phyloP scores from a whole-genome alignment of 345 rosid genomes.

The Arabis alpina region DNA sequence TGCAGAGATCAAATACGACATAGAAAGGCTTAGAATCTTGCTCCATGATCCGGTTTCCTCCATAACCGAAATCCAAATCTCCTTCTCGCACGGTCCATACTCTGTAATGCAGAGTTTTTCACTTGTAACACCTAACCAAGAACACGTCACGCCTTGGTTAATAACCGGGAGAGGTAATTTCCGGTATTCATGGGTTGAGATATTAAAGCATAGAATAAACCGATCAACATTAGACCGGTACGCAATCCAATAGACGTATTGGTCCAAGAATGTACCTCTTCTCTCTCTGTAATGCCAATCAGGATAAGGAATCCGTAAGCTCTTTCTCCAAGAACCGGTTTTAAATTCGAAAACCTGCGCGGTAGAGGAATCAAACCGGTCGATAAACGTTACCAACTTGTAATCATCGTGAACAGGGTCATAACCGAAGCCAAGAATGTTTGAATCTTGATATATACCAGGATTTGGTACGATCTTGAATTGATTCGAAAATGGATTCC shows the following conservation, averaged over 20 bases:
- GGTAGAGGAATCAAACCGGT: conserved; percentile 23
- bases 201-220: conserved; percentile 35
- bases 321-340: conserved; percentile 34
- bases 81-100: conserved; percentile 14
- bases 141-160: conserved; percentile 25
- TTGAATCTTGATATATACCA: conserved; percentile 24
- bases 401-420: conserved; percentile 29
- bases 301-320: conserved; percentile 22
- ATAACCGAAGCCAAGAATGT: conserved; percentile 39
- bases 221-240: conserved; percentile 32
- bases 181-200: conserved; percentile 32
- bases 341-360: conserved; percentile 27
- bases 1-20: conserved; percentile 14
- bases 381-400: conserved; percentile 38
- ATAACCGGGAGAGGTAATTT: conserved; percentile 19
- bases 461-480: conserved; percentile 40
- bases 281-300: conserved; percentile 42
- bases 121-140: conserved; percentile 34
- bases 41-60: conserved; percentile 36
- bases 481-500: conserved; percentile 36
- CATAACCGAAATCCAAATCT: conserved; percentile 33
- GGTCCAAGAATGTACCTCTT: conserved; percentile 28
- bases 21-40: conserved; percentile 30
- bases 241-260: conserved; percentile 38
- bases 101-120: conserved; percentile 27